Evolutionary conservation across 805 yeast species (phyloP).

Genomic region (Starmerella tilneyi): DNA sequence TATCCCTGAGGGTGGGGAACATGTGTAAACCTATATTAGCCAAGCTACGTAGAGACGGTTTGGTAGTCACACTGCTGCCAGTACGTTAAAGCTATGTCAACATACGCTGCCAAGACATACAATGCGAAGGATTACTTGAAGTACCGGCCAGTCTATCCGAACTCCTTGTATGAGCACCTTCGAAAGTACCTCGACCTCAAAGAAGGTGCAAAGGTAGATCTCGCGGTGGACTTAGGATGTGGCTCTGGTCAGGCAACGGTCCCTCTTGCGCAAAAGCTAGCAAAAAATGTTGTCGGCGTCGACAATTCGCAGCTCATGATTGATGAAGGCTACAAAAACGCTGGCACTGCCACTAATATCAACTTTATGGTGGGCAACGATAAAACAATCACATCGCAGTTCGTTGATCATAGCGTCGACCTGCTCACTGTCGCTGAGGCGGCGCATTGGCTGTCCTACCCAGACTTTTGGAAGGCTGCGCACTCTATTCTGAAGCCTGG

Average conservation of each 20-base stretch:
- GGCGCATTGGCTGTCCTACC: conserved; percentile 70
- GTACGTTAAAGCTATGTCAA: conserved; percentile 49
- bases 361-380: conserved; percentile 23
- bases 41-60: too few species aligned
- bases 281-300: conserved; percentile 46
- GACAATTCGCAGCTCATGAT: conserved; percentile 56
- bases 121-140: conserved; percentile 43
- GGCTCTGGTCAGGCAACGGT: conserved; percentile 69
- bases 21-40: too few species aligned
- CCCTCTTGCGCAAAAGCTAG: conserved; percentile 37
- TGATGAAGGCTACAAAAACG: conserved; percentile 32
- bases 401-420: conserved; percentile 41
- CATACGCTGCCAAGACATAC: conserved; percentile 47
- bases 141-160: conserved; percentile 62
- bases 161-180: conserved; percentile 38
- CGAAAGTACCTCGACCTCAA: conserved; percentile 29
- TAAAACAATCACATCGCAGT: conserved; percentile 21
- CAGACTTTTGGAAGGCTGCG: conserved; percentile 42
- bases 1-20: too few species aligned
- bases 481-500: conserved; percentile 43
- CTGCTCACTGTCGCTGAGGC: conserved; percentile 70
- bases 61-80: too few species aligned
- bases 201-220: conserved; percentile 22
- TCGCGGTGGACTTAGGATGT: conserved; percentile 62
- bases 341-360: conserved; percentile 3